Percentiles rank a stretch among this genome's conserved stretches.
Evolutionary conservation across 1,284 basidiomycete genomes (phyloP).

Genomic region (Malassezia arunalokei): DNA sequence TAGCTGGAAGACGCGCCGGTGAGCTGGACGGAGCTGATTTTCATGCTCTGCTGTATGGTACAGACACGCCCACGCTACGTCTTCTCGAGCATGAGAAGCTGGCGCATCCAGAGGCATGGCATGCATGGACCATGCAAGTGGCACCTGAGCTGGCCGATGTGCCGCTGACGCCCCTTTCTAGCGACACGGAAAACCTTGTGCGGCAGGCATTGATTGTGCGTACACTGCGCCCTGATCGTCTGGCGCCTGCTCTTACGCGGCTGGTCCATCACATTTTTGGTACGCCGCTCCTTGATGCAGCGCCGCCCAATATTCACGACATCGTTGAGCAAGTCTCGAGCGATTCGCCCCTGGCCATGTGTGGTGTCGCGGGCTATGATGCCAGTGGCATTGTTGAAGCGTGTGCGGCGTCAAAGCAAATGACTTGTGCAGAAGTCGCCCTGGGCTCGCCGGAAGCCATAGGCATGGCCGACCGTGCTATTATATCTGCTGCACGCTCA

Average conservation of each 20-base stretch:
- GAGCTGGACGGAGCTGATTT: conserved; percentile 65
- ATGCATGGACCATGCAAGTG: conserved; percentile 58
- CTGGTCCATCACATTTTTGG: conserved; percentile 66
- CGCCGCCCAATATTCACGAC: conserved; percentile 18
- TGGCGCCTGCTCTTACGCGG: conserved; percentile 65
- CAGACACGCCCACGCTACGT: conserved; percentile 54
- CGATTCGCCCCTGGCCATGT: conserved; percentile 36
- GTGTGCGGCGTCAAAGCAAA: conserved; percentile 25
- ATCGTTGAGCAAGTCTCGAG: conserved; percentile 33
- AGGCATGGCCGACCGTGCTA: conserved; percentile 37
- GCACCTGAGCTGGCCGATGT: conserved; percentile 57
- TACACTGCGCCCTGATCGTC: conserved; percentile 75
- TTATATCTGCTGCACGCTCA: conserved; percentile 30
- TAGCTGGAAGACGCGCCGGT: conserved; percentile 45
- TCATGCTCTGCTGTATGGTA: conserved; percentile 78
- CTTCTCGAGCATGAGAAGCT: conserved; percentile 25
- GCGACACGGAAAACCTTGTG: conserved; percentile 47
- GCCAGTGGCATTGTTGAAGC: conserved; percentile 38
- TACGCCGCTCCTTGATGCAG: conserved; percentile 56
- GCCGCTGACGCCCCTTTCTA: conserved; percentile 60
- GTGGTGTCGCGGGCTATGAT: conserved; percentile 42
- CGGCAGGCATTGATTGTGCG: conserved; percentile 69
- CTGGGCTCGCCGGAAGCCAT: conserved; percentile 44
- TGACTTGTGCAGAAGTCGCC: conserved; percentile 34
- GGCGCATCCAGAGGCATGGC: conserved; percentile 62